These are phyloP conservation scores for Aureobasidium sp. DNA, from an alignment of 2,329 filamentous ascomycete species.

Conservation along the genomic window DNA sequence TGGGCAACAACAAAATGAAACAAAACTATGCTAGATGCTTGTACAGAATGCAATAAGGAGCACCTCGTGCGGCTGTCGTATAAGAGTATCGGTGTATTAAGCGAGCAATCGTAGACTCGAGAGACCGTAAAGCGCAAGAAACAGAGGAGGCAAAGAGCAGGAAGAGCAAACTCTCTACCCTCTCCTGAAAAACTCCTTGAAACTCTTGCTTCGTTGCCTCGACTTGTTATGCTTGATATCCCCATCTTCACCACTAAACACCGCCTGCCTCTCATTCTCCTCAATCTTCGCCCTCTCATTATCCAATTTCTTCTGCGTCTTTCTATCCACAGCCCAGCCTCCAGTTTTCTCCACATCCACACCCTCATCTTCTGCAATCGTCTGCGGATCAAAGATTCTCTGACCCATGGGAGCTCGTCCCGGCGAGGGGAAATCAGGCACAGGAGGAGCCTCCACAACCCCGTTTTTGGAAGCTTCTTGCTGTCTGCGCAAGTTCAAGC, in stretches of 20 bases:
- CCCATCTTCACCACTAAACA: neutral
- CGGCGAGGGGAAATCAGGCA: conserved; percentile 6
- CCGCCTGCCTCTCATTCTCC: neutral
- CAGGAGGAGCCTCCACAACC: neutral
- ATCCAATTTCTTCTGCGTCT: conserved; percentile 9
- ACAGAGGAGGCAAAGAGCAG: no score
- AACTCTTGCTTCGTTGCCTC: conserved; percentile 2
- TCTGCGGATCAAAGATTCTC: conserved; percentile 7
- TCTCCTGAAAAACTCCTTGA: conserved; percentile 9
- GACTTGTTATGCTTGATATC: conserved; percentile 1
- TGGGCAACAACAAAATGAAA: neutral
- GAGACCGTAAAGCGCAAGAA: neutral
- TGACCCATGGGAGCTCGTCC: neutral
- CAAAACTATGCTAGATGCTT: neutral
- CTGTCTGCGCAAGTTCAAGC: neutral
- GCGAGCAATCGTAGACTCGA: neutral
- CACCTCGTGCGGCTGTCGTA: neutral
- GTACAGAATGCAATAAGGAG: neutral
- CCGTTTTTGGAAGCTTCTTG: neutral
- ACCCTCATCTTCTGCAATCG: conserved; percentile 5
- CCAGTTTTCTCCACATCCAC: neutral
- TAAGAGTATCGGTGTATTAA: neutral
- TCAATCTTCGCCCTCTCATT: neutral
- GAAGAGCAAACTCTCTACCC: neutral
- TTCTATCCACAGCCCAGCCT: conserved; percentile 5